phyloP scores from a whole-genome alignment of 2,329 filamentous ascomycete species.

The Colletotrichum somersetense region DNA sequence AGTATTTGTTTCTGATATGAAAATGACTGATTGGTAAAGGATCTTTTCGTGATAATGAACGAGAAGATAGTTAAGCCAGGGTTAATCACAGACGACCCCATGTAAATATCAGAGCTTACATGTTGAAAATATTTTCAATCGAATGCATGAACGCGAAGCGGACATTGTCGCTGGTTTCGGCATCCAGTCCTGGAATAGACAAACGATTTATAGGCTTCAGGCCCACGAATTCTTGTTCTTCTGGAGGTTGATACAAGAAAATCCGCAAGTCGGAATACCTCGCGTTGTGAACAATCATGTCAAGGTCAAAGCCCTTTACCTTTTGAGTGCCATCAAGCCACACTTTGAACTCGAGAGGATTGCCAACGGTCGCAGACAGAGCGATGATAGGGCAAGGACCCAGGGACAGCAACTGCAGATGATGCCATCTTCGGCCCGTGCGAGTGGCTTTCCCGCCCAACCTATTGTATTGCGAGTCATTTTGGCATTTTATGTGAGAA shows the following conservation, averaged over 20 bases:
- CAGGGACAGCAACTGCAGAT: constrained; percentile 80
- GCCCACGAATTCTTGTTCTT: constrained; percentile 63
- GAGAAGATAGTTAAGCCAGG: not conserved
- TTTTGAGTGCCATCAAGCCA: constrained; percentile 77
- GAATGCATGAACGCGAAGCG: constrained; percentile 75
- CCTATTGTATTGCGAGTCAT: no score
- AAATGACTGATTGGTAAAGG: not conserved
- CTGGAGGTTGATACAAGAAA: constrained; percentile 70
- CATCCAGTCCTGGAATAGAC: constrained; percentile 60
- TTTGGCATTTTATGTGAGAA: no score
- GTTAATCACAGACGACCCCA: not conserved
- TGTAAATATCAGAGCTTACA: constrained; percentile 48
- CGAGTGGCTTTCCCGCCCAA: no score
- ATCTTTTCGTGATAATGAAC: not conserved
- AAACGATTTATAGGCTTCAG: constrained; percentile 58
- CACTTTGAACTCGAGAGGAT: constrained; percentile 75
- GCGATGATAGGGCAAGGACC: constrained; percentile 84
- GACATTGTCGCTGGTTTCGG: constrained; percentile 55
- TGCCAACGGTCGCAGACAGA: constrained; percentile 83
- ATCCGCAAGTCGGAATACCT: constrained; percentile 85
- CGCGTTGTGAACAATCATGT: constrained; percentile 75
- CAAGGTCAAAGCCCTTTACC: constrained; percentile 71
- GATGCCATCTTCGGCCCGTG: constrained; percentile 44
- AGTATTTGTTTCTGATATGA: constrained; percentile 61
- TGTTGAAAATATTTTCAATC: constrained; percentile 71